Evolutionary conservation across 352 stramenopile genomes (phyloP), one percentile per base, ranked within the genome.

Genomic region (Aphanomyces stellatus): DNA sequence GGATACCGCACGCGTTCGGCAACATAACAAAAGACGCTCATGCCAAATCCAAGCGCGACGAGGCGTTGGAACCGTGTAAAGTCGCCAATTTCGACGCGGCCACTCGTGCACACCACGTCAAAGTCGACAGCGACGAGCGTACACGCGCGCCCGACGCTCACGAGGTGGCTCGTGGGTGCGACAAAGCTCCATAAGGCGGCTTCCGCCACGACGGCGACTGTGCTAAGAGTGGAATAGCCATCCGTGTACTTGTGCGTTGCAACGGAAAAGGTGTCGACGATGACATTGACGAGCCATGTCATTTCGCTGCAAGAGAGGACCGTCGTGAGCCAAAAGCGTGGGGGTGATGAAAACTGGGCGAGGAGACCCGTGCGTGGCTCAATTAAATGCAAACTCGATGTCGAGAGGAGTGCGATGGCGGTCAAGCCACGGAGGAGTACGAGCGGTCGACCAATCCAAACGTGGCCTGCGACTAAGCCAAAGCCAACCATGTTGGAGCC

Each of bases 281-380:
- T 25, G 51, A 60, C 30, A 41, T 42, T 42, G 3, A 34, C 51
- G 4, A 60, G 51, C 51, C 51, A 60, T 6, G 22, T 60, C 24
- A 60, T 10, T 34, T 60, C 51, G 5, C 27, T 13, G 27, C 27
- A 40, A 10, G 51, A 30, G 10, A 34, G 13, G 17, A 60, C 24
- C 27, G 51, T 60, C 5, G 51, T 60, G 51, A 40, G 42, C 51
- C 51, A 60, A n/a, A n/a, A n/a, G n/a, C n/a, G n/a, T n/a, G n/a
- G n/a, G n/a, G n/a, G n/a, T n/a, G n/a, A n/a, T n/a, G n/a, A n/a
- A n/a, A n/a, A n/a, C n/a, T n/a, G n/a, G n/a, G n/a, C n/a, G n/a
- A n/a, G n/a, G n/a, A n/a, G n/a, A n/a, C n/a, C n/a, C n/a, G n/a
- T n/a, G n/a, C n/a, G n/a, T n/a, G n/a, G n/a, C n/a, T n/a, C n/a